A percentile compares a stretch with the other conserved stretches of the same genome.
Evolutionary conservation across 2,329 filamentous ascomycete genomes (phyloP).

Genomic region (Fusarium bactridioides): DNA sequence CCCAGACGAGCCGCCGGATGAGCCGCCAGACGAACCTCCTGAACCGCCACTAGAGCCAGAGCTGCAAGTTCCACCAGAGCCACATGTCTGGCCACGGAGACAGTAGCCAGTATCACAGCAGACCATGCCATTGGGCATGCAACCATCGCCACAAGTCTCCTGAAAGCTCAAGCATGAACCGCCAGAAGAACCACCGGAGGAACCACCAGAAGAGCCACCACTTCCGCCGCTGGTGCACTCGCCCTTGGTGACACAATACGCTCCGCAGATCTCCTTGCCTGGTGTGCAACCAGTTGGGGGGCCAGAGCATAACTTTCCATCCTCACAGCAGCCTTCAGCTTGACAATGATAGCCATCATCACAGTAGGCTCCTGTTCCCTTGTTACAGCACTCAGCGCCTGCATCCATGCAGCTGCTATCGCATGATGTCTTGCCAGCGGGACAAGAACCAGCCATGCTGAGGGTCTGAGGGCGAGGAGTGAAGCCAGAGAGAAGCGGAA

Average conservation of each 20-base stretch:
- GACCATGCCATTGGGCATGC: slow-evolving; percentile 42
- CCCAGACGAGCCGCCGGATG: slow-evolving; percentile 24
- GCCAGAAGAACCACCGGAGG: slow-evolving; percentile 20
- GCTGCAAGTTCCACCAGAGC: slow-evolving; percentile 22
- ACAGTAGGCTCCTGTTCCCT: slow-evolving; percentile 44
- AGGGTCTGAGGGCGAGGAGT: slow-evolving; percentile 30
- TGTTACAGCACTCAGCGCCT: slow-evolving; percentile 42
- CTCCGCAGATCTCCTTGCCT: slow-evolving; percentile 39
- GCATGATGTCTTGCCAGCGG: slow-evolving; percentile 36
- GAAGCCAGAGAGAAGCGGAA: slow-evolving; percentile 36
- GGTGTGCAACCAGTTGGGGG: slow-evolving; percentile 36
- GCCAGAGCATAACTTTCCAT: slow-evolving; percentile 46
- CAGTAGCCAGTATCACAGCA: slow-evolving; percentile 46
- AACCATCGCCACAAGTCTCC: slow-evolving; percentile 35
- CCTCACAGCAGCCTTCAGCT: slow-evolving; percentile 44
- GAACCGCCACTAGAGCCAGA: slow-evolving; percentile 18
- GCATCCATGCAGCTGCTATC: slow-evolving; percentile 45
- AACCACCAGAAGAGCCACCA: slow-evolving; percentile 29
- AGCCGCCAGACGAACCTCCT: slow-evolving; percentile 13
- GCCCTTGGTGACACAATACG: slow-evolving; percentile 44
- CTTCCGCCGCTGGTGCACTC: slow-evolving; percentile 16
- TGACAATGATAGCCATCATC: slow-evolving; percentile 43
- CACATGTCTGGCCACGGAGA: slow-evolving; percentile 39
- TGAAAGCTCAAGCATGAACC: slow-evolving; percentile 31
- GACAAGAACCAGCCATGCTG: slow-evolving; percentile 32